Evolutionary conservation across 2,329 filamentous ascomycete genomes (phyloP).

Genomic region (Pyricularia sp.): DNA sequence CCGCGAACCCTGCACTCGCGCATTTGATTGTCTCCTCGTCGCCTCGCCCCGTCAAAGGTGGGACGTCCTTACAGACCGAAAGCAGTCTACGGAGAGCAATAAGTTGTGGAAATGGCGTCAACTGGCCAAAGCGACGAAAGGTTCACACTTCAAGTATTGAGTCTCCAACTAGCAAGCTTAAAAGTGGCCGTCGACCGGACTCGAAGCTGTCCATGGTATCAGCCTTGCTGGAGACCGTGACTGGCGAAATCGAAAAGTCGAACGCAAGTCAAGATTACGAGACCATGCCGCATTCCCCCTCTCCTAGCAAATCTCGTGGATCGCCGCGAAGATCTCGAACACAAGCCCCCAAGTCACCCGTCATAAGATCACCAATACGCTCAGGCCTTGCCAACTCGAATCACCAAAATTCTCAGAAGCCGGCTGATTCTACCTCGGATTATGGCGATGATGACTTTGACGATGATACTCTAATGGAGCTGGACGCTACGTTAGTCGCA

Average conservation of each 20-base stretch:
- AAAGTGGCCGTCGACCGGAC: slow-evolving; percentile 32
- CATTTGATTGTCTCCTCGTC: slow-evolving; percentile 64
- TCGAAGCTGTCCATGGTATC: slow-evolving; percentile 50
- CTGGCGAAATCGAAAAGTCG: slow-evolving; percentile 37
- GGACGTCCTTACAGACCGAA: slow-evolving; percentile 27
- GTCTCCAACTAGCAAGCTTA: slow-evolving; percentile 20
- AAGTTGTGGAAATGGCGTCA: slow-evolving; percentile 49
- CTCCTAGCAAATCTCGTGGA: slow-evolving; percentile 27
- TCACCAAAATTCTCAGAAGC: neutral
- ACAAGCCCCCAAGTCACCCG: slow-evolving; percentile 1
- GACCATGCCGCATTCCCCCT: slow-evolving; percentile 29
- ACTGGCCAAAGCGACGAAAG: slow-evolving; percentile 64
- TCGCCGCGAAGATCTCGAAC: slow-evolving; percentile 9
- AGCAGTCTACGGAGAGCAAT: slow-evolving; percentile 51
- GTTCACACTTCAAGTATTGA: slow-evolving; percentile 37
- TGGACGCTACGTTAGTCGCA: slow-evolving; percentile 34
- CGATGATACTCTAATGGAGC: slow-evolving; percentile 47
- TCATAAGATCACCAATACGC: neutral
- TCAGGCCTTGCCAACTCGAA: neutral
- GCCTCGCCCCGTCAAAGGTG: slow-evolving; percentile 45
- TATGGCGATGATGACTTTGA: slow-evolving; percentile 48
- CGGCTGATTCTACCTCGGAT: slow-evolving; percentile 27
- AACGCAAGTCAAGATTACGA: slow-evolving; percentile 21
- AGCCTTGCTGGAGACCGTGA: slow-evolving; percentile 58
- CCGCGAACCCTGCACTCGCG: slow-evolving; percentile 48